Evolutionary conservation across 2,329 filamentous ascomycete genomes (phyloP).

Genomic region (Amauroascus niger): DNA sequence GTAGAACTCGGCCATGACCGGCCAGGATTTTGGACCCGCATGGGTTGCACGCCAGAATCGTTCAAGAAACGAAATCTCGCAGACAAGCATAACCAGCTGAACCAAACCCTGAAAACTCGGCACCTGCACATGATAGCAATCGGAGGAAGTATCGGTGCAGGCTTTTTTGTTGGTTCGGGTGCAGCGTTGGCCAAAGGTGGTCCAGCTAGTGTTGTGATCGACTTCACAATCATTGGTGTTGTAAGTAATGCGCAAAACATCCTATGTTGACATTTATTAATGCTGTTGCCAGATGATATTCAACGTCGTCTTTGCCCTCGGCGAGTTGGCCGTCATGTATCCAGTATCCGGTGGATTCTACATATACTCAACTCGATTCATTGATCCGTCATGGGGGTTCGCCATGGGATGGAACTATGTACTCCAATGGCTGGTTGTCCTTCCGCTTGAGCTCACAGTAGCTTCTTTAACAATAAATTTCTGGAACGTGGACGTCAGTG

Average conservation of each 20-base stretch:
- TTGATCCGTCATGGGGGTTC: slow-evolving; percentile 49
- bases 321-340: slow-evolving; percentile 52
- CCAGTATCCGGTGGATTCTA: slow-evolving; percentile 55
- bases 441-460: slow-evolving; percentile 74
- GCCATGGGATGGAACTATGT: slow-evolving; percentile 53
- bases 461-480: slow-evolving; percentile 69
- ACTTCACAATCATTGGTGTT: slow-evolving; percentile 46
- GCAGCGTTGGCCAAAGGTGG: slow-evolving; percentile 31
- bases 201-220: slow-evolving; percentile 30
- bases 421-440: slow-evolving; percentile 69
- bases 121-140: slow-evolving; percentile 36
- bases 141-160: slow-evolving; percentile 23
- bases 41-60: slow-evolving; percentile 32
- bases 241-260: slow-evolving; percentile 8
- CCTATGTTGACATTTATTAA: not conserved
- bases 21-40: slow-evolving; percentile 30
- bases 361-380: slow-evolving; percentile 50
- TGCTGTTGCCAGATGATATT: slow-evolving; percentile 42
- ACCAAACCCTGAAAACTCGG: slow-evolving; percentile 25
- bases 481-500: slow-evolving; percentile 44
- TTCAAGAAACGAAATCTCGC: slow-evolving; percentile 27
- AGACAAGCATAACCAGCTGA: slow-evolving; percentile 21
- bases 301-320: slow-evolving; percentile 50
- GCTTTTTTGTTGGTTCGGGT: slow-evolving; percentile 36
- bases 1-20: not conserved